Percentiles rank a stretch among this genome's conserved stretches.
Evolutionary conservation across 1,139 yeast genomes (phyloP).

Genomic region (Yamadazyma atlantica): DNA sequence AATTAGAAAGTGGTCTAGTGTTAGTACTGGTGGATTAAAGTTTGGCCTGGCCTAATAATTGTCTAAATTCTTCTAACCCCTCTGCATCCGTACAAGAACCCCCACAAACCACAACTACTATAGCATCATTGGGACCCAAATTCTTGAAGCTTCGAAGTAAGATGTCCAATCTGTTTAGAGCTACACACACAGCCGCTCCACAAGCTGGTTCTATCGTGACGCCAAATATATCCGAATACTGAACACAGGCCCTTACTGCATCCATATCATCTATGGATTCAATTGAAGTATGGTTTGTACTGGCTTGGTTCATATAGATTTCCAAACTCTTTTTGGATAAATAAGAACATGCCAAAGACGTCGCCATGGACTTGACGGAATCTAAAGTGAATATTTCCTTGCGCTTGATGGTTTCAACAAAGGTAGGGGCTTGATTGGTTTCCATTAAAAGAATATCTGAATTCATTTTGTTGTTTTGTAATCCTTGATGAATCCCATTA

Average conservation of each 20-base stretch:
- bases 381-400: slow-evolving; percentile 28
- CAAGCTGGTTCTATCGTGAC: slow-evolving; percentile 42
- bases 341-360: slow-evolving; percentile 42
- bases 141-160: slow-evolving; percentile 22
- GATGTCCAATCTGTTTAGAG: slow-evolving; percentile 22
- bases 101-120: slow-evolving; percentile 42
- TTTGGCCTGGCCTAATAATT: slow-evolving; percentile 10
- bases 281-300: slow-evolving; percentile 18
- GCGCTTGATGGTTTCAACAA: slow-evolving; percentile 29
- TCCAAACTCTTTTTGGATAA: slow-evolving; percentile 28
- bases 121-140: slow-evolving; percentile 29
- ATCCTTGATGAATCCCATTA: slow-evolving; percentile 37
- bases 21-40: background rate
- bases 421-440: slow-evolving; percentile 40
- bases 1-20: background rate
- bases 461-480: slow-evolving; percentile 19
- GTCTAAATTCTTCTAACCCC: slow-evolving; percentile 21
- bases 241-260: slow-evolving; percentile 30
- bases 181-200: slow-evolving; percentile 37
- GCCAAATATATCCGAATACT: slow-evolving; percentile 25
- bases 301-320: slow-evolving; percentile 20
- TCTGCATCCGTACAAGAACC: slow-evolving; percentile 31
- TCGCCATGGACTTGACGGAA: slow-evolving; percentile 34
- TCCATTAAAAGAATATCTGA: slow-evolving; percentile 35
- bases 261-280: slow-evolving; percentile 37